Base-by-base conservation (phyloP, 306 rosid genomes). In the Lablab purpureus region DNA sequence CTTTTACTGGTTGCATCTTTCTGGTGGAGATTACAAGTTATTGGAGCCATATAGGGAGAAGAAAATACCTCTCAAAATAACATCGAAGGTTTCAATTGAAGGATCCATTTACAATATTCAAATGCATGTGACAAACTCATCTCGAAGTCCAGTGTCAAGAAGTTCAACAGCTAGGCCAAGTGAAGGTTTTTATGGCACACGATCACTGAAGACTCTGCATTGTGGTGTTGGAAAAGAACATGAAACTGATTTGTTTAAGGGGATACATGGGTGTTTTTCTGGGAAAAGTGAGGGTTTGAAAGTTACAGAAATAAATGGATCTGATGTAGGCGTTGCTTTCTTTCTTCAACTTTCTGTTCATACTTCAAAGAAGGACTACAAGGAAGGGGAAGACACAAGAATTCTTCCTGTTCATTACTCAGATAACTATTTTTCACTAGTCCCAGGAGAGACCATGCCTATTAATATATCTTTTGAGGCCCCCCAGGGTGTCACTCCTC, bases 361-460 rank as follows among this genome's bases (percentile, higher is more conserved):
- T 84, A 83, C 82, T 82, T 81, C 85, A 12, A 83, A 84, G 83
- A 76, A 40, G 9, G 83, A 83, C 58, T 71, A 14, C 51, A 87
- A 81, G 76, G 89, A 89, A 82, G 94, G 91, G 73, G 92, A 88
- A 51, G 97, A 92, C 87, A 87, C 98, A 23, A 86, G 99, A 87
- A 91, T 95, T 80, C 93, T 95, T 58, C 97, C 94, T 0, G 96
- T 95, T 81, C 97, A 92, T 84, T 92, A 95, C 85, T 88, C 98
- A 0, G 97, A 92, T 81, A 95, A 92, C 91, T 95, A 95, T 67
- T 88, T 95, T 83, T 92, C 97, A 12, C 87, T 92, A 56, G 89
- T 92, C 32, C 97, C 99, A 0, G 97, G 97, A 37, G 97, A 94
- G 85, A 66, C 60, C 67, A 81, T 91, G 86, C 85, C 89, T 4